Base-by-base conservation (phyloP, 768 basidiomycete species). In the Boletus vinaceobasis region DNA sequence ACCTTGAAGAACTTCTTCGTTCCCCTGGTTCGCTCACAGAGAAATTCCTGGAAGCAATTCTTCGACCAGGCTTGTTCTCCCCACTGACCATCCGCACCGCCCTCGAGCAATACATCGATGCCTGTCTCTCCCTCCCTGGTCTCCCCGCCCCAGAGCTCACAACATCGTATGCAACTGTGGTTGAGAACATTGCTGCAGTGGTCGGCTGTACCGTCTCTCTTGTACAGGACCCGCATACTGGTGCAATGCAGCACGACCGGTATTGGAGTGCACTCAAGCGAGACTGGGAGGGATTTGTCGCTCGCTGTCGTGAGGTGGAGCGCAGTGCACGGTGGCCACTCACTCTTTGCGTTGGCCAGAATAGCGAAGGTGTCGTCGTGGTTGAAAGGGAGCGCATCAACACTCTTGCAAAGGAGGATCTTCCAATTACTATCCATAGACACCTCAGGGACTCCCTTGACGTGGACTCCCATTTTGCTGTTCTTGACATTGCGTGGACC, bases 211-310 rank as follows among this genome's bases (percentile, higher is more conserved):
- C 89, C 0, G 87, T 98, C 47, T 78, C 77, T 51, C 76, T 95
- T 35, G 80, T 83, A 58, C 79, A 79, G 39, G 87, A 90, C 64
- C 78, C 86, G 0, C 84, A 87, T 56, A 93, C 90, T 3, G 93
- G 93, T 15, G 87, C 86, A 36, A 77, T 84, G 43, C 85, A 88
- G 59, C 79, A 92, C 65, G 82, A 84, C 43, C 86, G 84, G 42
- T 93, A 92, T 66, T 88, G 90, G 84, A 87, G 82, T 61, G 85
- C 87, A 0, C 71, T 97, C 62, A 94, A 91, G 69, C 76, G 90
- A 43, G 94, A 98, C 62, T 98, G 96, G 95, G 90, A 98, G 65
- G 93, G 95, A 4, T 95, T 98, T 64, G 85, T 95, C 57, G 88
- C 94, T 8, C 81, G 91, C 53, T 94, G 92, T 65, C 83, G 89